A percentile compares a stretch with the other conserved stretches of the same genome.
These are phyloP conservation scores for Saposhnikovia divaricata DNA, from an alignment of 129 eudicot genomes.

Conservation along the genomic window DNA sequence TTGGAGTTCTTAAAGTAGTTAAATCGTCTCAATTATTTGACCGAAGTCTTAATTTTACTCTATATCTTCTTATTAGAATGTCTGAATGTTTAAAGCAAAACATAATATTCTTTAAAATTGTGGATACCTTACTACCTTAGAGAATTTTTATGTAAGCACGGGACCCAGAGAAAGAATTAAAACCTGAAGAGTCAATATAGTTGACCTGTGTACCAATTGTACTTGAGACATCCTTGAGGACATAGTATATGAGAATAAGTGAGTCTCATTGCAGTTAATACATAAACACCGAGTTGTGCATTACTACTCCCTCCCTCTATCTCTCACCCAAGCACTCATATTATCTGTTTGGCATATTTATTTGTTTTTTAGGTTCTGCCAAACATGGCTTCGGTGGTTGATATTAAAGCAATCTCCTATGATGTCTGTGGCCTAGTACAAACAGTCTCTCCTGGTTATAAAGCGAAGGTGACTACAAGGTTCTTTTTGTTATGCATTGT, in stretches of 20 bases:
- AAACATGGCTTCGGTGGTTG: constrained; percentile 84
- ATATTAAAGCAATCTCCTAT: constrained; percentile 83
- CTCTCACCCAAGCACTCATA: not conserved
- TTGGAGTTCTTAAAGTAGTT: not conserved
- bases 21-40: not conserved
- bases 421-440: constrained; percentile 82
- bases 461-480: constrained; percentile 52
- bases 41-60: not conserved
- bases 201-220: not conserved
- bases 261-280: not conserved
- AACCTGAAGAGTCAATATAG: not conserved
- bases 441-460: constrained; percentile 57
- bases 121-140: not conserved
- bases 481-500: not conserved
- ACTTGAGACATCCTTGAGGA: not conserved
- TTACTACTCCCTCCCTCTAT: constrained; percentile 9
- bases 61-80: not conserved
- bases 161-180: not conserved
- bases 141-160: not conserved
- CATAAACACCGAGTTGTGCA: not conserved
- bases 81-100: not conserved
- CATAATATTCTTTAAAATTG: not conserved
- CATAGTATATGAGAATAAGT: not conserved
- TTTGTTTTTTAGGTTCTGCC: constrained; percentile 65
- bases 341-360: constrained; percentile 1